Evolutionary conservation across 495 filamentous ascomycete species (phyloP).

Genomic region (Aspergillus nanangensis): DNA sequence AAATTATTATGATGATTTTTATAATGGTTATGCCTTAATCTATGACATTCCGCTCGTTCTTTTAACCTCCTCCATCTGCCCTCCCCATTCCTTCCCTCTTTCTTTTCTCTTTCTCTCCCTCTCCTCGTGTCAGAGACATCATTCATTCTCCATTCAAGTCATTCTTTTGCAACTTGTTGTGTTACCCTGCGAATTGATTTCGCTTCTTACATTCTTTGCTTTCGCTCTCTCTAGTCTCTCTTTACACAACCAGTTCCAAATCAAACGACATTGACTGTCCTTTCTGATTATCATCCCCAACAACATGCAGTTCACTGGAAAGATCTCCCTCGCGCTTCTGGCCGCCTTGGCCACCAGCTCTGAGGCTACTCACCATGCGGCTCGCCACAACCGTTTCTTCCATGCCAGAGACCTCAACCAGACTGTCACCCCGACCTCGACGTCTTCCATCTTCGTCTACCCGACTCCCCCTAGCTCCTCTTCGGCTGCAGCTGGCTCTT

Average conservation of each 20-base stretch:
- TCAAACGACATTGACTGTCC: conserved; percentile 31
- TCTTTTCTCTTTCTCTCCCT: conserved; percentile 17
- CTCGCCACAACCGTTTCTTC: conserved; percentile 27
- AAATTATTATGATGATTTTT: background rate
- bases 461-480: conserved; percentile 12
- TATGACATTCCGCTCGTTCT: background rate
- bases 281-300: background rate
- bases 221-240: background rate
- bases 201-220: conserved; percentile 28
- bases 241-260: conserved; percentile 8
- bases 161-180: conserved; percentile 27
- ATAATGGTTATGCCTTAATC: background rate
- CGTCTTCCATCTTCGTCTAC: conserved; percentile 15
- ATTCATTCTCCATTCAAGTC: conserved; percentile 35
- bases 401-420: conserved; percentile 14
- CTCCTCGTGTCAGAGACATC: conserved; percentile 27
- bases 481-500: conserved; percentile 7
- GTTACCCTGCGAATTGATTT: conserved; percentile 44
- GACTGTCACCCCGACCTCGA: conserved; percentile 3
- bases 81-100: conserved; percentile 2
- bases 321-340: conserved; percentile 43
- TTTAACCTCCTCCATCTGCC: conserved; percentile 8
- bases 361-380: conserved; percentile 35
- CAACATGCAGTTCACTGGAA: conserved; percentile 42
- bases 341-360: conserved; percentile 43